phyloP scores from a whole-genome alignment of 2,329 filamentous ascomycete genomes.

The Nemania sp. region DNA sequence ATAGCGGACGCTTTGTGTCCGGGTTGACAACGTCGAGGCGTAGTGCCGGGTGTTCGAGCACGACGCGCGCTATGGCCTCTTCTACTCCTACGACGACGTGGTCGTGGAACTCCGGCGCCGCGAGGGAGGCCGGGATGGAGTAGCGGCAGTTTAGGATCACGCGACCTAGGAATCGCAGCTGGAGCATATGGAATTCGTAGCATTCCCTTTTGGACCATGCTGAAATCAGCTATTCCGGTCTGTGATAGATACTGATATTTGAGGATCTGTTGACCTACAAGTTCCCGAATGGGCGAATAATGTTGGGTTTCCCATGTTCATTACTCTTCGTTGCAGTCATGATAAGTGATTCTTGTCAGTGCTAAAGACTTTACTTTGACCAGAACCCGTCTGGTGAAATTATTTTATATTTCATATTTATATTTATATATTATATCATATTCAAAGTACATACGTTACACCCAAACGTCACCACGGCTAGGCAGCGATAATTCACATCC shows the following conservation, averaged over 20 bases:
- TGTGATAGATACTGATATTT: neutral
- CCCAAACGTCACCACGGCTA: too few species aligned
- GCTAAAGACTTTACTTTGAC: too few species aligned
- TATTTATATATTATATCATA: neutral
- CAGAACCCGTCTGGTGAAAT: too few species aligned
- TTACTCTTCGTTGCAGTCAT: conserved; percentile 4
- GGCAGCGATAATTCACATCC: conserved; percentile 5
- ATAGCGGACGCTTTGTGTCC: conserved; percentile 26
- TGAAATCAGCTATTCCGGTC: neutral
- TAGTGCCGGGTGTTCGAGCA: conserved; percentile 28
- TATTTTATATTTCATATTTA: too few species aligned
- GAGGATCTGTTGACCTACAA: conserved; percentile 7
- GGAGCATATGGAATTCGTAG: conserved; percentile 32
- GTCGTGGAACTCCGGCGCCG: conserved; percentile 3
- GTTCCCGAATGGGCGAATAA: conserved; percentile 19
- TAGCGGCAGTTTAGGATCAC: conserved; percentile 30
- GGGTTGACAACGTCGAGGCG: conserved; percentile 25
- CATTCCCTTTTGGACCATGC: conserved; percentile 8
- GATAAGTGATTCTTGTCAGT: neutral
- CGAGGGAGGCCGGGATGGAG: conserved; percentile 22
- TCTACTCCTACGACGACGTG: conserved; percentile 18
- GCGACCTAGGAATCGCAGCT: conserved; percentile 28
- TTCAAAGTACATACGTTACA: too few species aligned
- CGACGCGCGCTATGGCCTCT: conserved; percentile 21
- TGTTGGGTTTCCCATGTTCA: neutral